Evolutionary conservation across 2,329 filamentous ascomycete genomes (phyloP).

Genomic region (Albophoma yamanashiensis): DNA sequence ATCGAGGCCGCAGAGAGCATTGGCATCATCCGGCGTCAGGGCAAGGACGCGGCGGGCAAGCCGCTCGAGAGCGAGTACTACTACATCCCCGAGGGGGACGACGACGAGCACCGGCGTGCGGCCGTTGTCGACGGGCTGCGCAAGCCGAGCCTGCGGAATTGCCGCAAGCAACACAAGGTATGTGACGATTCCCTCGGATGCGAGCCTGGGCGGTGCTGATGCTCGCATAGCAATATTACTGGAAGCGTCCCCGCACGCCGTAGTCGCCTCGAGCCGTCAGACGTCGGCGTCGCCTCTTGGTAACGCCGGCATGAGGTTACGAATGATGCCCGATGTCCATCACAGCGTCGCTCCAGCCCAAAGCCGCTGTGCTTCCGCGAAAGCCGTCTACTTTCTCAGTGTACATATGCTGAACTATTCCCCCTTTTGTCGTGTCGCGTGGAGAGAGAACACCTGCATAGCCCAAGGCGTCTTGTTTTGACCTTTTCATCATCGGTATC

Average conservation of each 20-base stretch:
- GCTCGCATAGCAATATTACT: slow-evolving; percentile 51
- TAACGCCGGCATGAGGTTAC: background rate
- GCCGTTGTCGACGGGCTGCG: slow-evolving; percentile 78
- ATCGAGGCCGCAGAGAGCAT: slow-evolving; percentile 69
- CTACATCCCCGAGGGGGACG: slow-evolving; percentile 81
- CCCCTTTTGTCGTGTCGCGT: background rate
- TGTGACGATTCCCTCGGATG: slow-evolving; percentile 9
- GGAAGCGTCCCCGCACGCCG: slow-evolving; percentile 53
- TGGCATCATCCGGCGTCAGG: slow-evolving; percentile 78
- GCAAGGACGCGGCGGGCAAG: slow-evolving; percentile 94
- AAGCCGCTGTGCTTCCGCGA: background rate
- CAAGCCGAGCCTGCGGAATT: slow-evolving; percentile 80
- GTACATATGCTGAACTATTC: slow-evolving; percentile 1
- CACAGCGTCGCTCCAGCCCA: background rate
- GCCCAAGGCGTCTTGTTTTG: slow-evolving; percentile 13
- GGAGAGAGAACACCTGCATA: slow-evolving; percentile 8
- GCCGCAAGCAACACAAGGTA: slow-evolving; percentile 97
- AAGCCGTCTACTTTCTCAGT: background rate
- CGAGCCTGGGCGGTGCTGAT: background rate
- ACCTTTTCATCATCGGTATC: background rate
- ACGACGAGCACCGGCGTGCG: slow-evolving; percentile 65
- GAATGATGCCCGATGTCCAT: background rate
- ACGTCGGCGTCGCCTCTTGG: background rate
- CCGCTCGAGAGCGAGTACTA: slow-evolving; percentile 93
- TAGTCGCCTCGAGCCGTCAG: slow-evolving; percentile 17